These are phyloP conservation scores for Brassica napus DNA, from an alignment of 345 rosid species.

Conservation along the genomic window DNA sequence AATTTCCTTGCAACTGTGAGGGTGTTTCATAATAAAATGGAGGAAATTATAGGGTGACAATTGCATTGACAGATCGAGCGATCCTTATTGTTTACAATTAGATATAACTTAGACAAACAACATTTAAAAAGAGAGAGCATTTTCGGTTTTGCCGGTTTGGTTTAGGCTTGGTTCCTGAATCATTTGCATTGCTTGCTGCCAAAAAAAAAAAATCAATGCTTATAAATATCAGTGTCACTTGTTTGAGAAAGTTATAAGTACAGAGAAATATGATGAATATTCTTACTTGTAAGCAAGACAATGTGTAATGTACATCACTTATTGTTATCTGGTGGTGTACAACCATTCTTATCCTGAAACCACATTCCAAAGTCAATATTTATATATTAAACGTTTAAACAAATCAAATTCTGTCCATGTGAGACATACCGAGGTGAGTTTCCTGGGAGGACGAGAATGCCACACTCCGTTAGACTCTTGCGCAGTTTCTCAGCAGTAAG, in stretches of 20 bases:
- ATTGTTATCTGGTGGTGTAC: conserved; percentile 81
- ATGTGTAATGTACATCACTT: conserved; percentile 69
- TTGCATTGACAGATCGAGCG: background rate
- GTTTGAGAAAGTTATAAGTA: background rate
- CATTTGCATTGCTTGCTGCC: conserved; percentile 37
- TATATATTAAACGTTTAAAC: background rate
- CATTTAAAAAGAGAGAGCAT: background rate
- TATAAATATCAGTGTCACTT: background rate
- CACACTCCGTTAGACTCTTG: conserved; percentile 67
- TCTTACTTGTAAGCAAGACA: conserved; percentile 76
- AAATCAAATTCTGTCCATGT: background rate
- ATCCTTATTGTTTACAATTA: background rate
- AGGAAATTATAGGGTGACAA: background rate
- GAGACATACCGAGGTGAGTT: conserved; percentile 54
- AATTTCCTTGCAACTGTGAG: too few species aligned
- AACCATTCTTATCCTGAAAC: conserved; percentile 71
- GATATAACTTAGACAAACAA: background rate
- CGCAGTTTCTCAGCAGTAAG: conserved; percentile 51
- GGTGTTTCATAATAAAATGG: background rate
- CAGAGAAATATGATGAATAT: background rate
- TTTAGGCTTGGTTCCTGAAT: conserved; percentile 28
- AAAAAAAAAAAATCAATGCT: conserved; percentile 2
- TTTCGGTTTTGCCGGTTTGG: conserved; percentile 8
- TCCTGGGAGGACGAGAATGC: conserved; percentile 61
- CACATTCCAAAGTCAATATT: background rate